Conservation (phyloP, 345 rosid species). For the Conringia planisiliqua region DNA sequence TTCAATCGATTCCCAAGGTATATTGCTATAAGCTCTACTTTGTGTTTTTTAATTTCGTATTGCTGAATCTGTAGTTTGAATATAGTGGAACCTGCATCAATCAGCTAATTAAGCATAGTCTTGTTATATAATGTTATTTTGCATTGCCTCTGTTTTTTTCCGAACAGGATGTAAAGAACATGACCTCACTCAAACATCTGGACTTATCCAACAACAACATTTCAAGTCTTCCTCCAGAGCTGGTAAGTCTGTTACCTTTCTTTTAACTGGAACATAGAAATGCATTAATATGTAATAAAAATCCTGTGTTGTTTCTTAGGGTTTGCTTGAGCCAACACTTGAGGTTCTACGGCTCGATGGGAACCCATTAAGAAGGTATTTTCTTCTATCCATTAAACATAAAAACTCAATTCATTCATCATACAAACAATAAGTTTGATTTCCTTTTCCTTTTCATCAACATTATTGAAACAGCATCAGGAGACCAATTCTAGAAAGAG, state of each 20-base stretch:
- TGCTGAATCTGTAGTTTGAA: background rate
- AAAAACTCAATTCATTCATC: background rate
- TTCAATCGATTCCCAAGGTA: constrained; percentile 69
- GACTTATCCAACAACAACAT: constrained; percentile 86
- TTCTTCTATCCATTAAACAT: background rate
- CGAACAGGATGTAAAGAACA: constrained; percentile 62
- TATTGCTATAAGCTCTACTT: background rate
- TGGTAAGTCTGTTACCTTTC: constrained; percentile 42
- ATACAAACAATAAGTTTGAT: background rate
- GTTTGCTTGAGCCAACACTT: constrained; percentile 73
- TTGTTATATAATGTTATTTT: background rate
- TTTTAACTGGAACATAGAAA: background rate
- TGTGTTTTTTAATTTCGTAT: background rate
- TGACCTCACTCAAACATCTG: constrained; percentile 67
- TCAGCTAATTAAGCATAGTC: constrained; percentile 1
- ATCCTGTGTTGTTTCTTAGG: constrained; percentile 40
- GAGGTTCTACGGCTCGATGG: constrained; percentile 83
- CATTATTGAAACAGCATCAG: constrained; percentile 58
- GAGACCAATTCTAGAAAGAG: constrained; percentile 76
- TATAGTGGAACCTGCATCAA: constrained; percentile 6
- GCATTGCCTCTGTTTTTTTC: background rate
- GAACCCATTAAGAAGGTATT: constrained; percentile 88
- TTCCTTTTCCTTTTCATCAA: background rate
- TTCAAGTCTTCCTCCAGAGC: constrained; percentile 70
- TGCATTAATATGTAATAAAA: background rate